These are phyloP conservation scores for Monosporascus sp. DNA, from an alignment of 2,329 filamentous ascomycete genomes.

Conservation along the genomic window DNA sequence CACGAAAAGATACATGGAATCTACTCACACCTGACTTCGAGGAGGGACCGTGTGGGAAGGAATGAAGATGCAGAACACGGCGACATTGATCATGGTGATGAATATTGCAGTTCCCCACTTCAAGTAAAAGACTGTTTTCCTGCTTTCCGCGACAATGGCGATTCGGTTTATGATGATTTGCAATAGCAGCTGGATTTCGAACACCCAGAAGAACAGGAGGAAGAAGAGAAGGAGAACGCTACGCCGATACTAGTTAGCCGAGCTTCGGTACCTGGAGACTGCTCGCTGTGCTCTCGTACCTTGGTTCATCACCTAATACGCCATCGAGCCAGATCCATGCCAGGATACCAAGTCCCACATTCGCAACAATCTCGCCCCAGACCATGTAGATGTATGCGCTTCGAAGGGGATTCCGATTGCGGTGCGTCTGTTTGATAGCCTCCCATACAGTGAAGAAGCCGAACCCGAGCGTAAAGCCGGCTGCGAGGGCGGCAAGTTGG, in stretches of 20 bases:
- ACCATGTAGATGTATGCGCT: slow-evolving; percentile 32
- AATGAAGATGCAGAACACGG: slow-evolving; percentile 50
- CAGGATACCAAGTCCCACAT: slow-evolving; percentile 32
- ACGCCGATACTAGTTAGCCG: slow-evolving; percentile 13
- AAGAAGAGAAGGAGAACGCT: slow-evolving; percentile 31
- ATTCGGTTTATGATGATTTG: slow-evolving; percentile 53
- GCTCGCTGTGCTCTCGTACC: slow-evolving; percentile 8
- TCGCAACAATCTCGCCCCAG: slow-evolving; percentile 39
- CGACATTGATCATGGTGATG: slow-evolving; percentile 46
- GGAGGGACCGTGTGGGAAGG: slow-evolving; percentile 39
- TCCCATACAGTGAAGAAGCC: slow-evolving; percentile 11
- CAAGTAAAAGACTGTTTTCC: slow-evolving; percentile 30
- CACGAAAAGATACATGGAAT: not conserved
- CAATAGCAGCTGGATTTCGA: slow-evolving; percentile 45
- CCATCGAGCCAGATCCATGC: slow-evolving; percentile 35
- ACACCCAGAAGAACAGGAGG: slow-evolving; percentile 35
- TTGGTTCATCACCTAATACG: slow-evolving; percentile 15
- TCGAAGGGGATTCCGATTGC: slow-evolving; percentile 9
- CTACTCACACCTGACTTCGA: slow-evolving; percentile 28
- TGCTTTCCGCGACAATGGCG: slow-evolving; percentile 40
- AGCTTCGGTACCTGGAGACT: slow-evolving; percentile 16
- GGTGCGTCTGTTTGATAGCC: slow-evolving; percentile 8
- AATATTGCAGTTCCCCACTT: slow-evolving; percentile 42
- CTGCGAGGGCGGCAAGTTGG: slow-evolving; percentile 7
- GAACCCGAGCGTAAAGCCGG: slow-evolving; percentile 9